Conservation (phyloP, 2,329 filamentous ascomycete species). For the Claviceps pazoutovae region DNA sequence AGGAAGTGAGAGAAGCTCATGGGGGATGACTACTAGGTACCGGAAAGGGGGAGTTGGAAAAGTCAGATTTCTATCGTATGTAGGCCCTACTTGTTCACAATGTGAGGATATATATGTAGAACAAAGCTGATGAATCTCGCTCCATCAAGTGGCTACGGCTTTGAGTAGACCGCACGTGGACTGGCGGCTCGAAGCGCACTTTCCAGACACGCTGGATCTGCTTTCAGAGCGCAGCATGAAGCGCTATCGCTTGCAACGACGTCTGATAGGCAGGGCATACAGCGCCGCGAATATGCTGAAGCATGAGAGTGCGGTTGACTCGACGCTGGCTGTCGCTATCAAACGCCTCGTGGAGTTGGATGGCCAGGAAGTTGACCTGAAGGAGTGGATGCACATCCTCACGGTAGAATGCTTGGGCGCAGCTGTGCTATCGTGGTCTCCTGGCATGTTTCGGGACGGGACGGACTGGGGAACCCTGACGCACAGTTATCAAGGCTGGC, state of each 20-base stretch:
- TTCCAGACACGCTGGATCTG: conserved; percentile 33
- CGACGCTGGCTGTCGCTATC: conserved; percentile 23
- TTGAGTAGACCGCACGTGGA: conserved; percentile 15
- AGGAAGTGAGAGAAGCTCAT: background rate
- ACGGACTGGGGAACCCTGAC: conserved; percentile 33
- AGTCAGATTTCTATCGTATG: conserved; percentile 39
- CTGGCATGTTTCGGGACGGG: conserved; percentile 27
- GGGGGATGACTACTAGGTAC: conserved; percentile 18
- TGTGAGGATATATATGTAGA: no score
- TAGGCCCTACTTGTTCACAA: background rate
- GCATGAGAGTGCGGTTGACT: conserved; percentile 27
- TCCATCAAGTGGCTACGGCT: conserved; percentile 24
- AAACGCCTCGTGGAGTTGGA: conserved; percentile 21
- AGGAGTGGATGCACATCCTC: conserved; percentile 43
- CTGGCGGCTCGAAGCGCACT: conserved; percentile 21
- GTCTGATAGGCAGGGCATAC: conserved; percentile 35
- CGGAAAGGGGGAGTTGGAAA: conserved; percentile 30
- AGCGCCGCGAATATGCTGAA: conserved; percentile 27
- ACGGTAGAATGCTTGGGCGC: conserved; percentile 37
- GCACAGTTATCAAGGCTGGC: conserved; percentile 36
- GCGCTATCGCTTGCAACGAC: conserved; percentile 34
- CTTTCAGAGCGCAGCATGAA: conserved; percentile 32
- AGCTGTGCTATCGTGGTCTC: conserved; percentile 37
- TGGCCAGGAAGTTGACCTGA: conserved; percentile 30
- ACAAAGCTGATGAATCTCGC: background rate